These are phyloP conservation scores for Haplosporangium gracile DNA, from an alignment of 192 early-diverging fungal genomes.

Conservation along the genomic window DNA sequence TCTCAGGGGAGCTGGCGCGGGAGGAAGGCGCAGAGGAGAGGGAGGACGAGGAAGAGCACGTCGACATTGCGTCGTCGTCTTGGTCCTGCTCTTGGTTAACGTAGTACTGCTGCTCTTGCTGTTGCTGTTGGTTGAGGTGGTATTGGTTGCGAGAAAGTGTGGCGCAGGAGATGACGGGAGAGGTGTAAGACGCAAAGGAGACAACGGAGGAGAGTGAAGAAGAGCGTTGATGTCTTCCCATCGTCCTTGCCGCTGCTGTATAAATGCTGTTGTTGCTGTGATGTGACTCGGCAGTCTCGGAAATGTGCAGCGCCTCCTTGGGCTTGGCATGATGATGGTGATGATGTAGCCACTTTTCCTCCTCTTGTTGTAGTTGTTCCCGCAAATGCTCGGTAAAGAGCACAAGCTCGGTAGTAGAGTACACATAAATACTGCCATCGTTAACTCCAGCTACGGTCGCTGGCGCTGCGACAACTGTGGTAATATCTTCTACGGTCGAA, in stretches of 20 bases:
- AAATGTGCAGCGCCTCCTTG: neutral
- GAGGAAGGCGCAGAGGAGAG: conserved; percentile 4
- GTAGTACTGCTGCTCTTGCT: neutral
- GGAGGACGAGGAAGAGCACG: conserved; percentile 12
- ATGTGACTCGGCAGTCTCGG: neutral
- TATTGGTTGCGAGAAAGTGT: neutral
- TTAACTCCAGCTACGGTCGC: neutral
- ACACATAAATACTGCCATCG: neutral
- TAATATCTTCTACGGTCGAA: neutral
- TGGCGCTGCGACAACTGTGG: neutral
- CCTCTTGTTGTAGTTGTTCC: neutral
- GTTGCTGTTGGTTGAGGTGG: neutral
- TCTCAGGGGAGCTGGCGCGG: neutral
- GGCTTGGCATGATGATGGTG: neutral
- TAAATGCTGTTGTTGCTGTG: neutral
- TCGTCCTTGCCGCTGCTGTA: neutral
- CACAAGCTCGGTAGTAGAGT: neutral
- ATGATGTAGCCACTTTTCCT: neutral
- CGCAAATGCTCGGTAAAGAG: conserved; percentile 13
- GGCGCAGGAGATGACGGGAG: neutral
- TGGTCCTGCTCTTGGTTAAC: neutral
- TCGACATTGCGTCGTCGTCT: neutral
- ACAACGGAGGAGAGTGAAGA: conserved; percentile 6
- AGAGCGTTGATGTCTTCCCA: conserved; percentile 11
- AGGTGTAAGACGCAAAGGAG: conserved; percentile 12